These are phyloP conservation scores for Aspergillus sp. DNA, from an alignment of 2,329 filamentous ascomycete genomes.

Conservation along the genomic window DNA sequence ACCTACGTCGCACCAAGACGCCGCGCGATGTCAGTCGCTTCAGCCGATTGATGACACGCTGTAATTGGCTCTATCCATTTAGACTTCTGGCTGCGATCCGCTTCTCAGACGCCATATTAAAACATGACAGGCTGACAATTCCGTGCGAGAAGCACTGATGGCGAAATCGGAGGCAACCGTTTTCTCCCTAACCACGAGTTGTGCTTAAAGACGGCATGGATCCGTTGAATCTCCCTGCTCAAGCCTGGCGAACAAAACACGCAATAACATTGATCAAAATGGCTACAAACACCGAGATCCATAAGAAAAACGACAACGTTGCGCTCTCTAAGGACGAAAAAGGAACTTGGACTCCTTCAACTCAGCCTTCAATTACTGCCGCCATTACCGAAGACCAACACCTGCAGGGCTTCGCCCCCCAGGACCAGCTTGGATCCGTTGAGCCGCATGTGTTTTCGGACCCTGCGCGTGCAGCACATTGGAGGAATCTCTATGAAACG, in stretches of 20 bases:
- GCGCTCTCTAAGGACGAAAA: not conserved
- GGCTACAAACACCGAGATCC: not conserved
- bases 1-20: not conserved
- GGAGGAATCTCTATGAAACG: slow-evolving; percentile 3
- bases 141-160: slow-evolving; percentile 1
- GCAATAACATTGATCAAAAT: not conserved
- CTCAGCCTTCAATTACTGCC: not conserved
- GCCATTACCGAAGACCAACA: not conserved
- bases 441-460: slow-evolving; percentile 10
- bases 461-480: not conserved
- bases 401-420: not conserved
- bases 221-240: too few relatives aligned
- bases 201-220: too few relatives aligned
- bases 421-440: not conserved
- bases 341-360: not conserved
- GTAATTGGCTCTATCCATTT: not conserved
- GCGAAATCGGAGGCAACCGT: not conserved
- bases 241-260: too few relatives aligned
- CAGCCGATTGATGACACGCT: not conserved
- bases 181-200: too few relatives aligned
- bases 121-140: not conserved
- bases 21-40: not conserved
- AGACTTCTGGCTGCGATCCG: not conserved
- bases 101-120: not conserved
- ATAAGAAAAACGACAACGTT: not conserved